Conservation (phyloP, 768 basidiomycete genomes). For the Boletales sp. region DNA sequence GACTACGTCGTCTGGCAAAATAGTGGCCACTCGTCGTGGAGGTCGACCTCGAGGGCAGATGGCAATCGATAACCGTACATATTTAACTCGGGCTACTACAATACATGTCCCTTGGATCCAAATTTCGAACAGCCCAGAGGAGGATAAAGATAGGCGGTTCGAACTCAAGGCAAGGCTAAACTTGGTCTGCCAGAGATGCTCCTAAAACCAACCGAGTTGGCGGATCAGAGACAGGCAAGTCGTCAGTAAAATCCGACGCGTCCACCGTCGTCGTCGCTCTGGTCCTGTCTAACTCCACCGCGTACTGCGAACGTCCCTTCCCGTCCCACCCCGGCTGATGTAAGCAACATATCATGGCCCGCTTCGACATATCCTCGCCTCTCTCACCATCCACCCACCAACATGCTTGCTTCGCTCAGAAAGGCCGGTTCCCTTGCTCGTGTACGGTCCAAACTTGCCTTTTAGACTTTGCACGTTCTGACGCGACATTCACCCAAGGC, state of each 20-base stretch:
- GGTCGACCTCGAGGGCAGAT: conserved; percentile 24
- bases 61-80: conserved; percentile 6
- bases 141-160: conserved; percentile 44
- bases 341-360: conserved; percentile 17
- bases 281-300: conserved; percentile 29
- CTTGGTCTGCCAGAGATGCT: conserved; percentile 62
- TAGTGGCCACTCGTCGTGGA: conserved; percentile 10
- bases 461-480: neutral
- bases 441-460: conserved; percentile 28
- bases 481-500: conserved; percentile 35
- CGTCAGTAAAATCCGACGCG: conserved; percentile 15
- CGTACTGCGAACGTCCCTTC: neutral
- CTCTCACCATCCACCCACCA: conserved; percentile 29
- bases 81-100: too few species aligned
- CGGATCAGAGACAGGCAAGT: conserved; percentile 74
- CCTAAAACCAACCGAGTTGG: conserved; percentile 34
- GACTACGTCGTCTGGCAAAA: conserved; percentile 2
- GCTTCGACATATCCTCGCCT: conserved; percentile 3
- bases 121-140: conserved; percentile 73
- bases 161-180: conserved; percentile 75
- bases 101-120: conserved; percentile 60
- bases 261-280: conserved; percentile 83
- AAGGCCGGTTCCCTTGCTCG: conserved; percentile 64
- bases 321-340: conserved; percentile 38
- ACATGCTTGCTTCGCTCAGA: conserved; percentile 66